A percentile compares a stretch with the other conserved stretches of the same genome.
These are phyloP conservation scores for Lodderomyces theae DNA, from an alignment of 1,139 yeast species.

Conservation along the genomic window DNA sequence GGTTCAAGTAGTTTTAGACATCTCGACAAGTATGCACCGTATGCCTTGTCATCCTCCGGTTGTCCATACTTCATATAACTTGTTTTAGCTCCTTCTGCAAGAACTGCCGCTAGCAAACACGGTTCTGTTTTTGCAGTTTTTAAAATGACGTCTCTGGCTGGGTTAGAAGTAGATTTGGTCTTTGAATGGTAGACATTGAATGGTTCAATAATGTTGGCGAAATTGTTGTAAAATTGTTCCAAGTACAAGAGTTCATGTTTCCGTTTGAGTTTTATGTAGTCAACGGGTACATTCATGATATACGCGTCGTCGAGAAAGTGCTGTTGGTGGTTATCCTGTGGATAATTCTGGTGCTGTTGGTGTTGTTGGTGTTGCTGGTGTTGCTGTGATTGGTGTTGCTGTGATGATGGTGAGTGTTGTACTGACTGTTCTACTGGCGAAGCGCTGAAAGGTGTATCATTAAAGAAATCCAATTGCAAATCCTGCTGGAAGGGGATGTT, in stretches of 20 bases:
- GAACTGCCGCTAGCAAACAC: conserved; percentile 56
- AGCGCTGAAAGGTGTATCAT: conserved; percentile 4
- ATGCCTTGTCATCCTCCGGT: conserved; percentile 43
- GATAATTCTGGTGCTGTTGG: conserved; percentile 1
- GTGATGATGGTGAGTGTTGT: background rate
- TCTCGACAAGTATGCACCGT: conserved; percentile 54
- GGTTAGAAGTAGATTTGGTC: conserved; percentile 31
- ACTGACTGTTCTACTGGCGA: background rate
- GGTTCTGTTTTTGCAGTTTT: conserved; percentile 54
- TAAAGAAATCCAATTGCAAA: conserved; percentile 13
- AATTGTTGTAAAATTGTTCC: conserved; percentile 51
- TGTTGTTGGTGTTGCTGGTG: background rate
- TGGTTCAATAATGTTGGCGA: conserved; percentile 54
- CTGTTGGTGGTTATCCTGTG: background rate
- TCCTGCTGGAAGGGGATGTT: conserved; percentile 13
- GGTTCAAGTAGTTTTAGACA: conserved; percentile 51
- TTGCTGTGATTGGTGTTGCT: background rate
- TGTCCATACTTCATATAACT: conserved; percentile 30
- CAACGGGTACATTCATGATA: conserved; percentile 14
- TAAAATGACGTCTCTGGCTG: conserved; percentile 56
- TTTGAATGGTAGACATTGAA: conserved; percentile 42
- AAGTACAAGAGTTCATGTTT: conserved; percentile 45
- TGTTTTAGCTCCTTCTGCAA: conserved; percentile 65
- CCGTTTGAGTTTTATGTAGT: conserved; percentile 29
- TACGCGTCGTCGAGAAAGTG: conserved; percentile 8